Evolutionary conservation across 495 filamentous ascomycete species (phyloP).

Genomic region (Trichoderma reesei): DNA sequence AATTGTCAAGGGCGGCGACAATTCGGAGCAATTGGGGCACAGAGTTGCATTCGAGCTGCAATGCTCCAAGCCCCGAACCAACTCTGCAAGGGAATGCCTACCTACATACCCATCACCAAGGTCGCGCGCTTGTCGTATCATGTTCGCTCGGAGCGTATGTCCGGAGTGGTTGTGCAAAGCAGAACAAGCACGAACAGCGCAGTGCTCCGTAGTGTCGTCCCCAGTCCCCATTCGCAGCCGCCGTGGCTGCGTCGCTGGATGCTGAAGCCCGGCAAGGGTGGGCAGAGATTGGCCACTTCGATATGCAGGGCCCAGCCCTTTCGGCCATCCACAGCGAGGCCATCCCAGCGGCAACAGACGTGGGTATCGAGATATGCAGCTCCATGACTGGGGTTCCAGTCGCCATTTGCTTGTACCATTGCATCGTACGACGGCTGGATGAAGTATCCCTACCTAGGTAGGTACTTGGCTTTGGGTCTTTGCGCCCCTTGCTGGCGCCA

Average conservation of each 20-base stretch:
- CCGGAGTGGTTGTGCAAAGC: too few species aligned
- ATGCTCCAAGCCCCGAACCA: background rate
- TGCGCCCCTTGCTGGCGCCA: too few species aligned
- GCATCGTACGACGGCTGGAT: too few species aligned
- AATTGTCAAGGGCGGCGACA: background rate
- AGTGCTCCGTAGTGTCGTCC: too few species aligned
- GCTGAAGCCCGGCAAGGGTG: background rate
- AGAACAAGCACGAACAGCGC: background rate
- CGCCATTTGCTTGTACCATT: background rate
- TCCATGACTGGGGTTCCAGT: background rate
- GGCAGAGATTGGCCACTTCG: background rate
- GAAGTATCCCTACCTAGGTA: too few species aligned
- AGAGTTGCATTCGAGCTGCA: background rate
- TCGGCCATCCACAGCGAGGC: background rate
- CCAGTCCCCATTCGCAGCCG: background rate
- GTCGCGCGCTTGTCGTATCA: background rate
- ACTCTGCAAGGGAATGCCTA: background rate
- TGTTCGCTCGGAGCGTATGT: background rate
- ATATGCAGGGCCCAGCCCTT: conserved; percentile 2
- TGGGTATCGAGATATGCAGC: background rate
- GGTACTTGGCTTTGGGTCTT: too few species aligned
- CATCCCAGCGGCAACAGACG: background rate
- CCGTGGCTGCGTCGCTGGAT: background rate
- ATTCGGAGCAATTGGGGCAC: background rate
- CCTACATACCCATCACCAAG: background rate